Base-by-base conservation (phyloP, 2,329 filamentous ascomycete genomes). In the Ophiocordyceps camponoti-floridani region DNA sequence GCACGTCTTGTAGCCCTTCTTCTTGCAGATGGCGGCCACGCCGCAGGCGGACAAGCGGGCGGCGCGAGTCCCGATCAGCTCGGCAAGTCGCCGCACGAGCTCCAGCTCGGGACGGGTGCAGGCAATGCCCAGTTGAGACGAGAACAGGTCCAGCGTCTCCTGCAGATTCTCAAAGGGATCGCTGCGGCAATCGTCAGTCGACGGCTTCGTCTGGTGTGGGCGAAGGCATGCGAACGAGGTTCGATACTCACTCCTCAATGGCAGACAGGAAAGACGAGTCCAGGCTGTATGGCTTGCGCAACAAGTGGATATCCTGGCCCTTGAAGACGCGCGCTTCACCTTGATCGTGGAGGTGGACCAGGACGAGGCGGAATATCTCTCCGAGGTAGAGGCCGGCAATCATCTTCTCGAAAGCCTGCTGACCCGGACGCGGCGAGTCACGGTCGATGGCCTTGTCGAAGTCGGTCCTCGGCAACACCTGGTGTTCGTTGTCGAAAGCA, bases 351-450 rank as follows among this genome's bases (percentile, higher is more conserved):
- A 95, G 69, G 55, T 94, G 88, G 16, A 94, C 69, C 45, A 95
- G 67, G 45, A 89, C 79, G 43, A 94, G 73, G 47, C 89, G 84
- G 75, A 94, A 93, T 56, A 96, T 83, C 64, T 96, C 89, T 51
- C 89, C 89, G 2, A 95, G 75, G 61, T 95, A 96, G 43, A 95
- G 72, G 50, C 89, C 89, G 2, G 89, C 87, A 58, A 94, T 88
- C 84, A 95, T 95, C 70, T 96, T 95, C 68, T 96, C 89, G 53
- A 95, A 95, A 1, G 85, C 80, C 66, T 96, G 89, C 65, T 95
- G 87, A 43, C 87, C 88, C 4, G 89, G 89, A 26, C 88, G 82
- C 33, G 89, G 89, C 18, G 88, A 95, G 55, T 91, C 82, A 53
- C 84, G 79, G 68, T 96, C 89, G 56, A 96, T 85, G 52, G 81